Evolutionary conservation across 2,329 filamentous ascomycete genomes (phyloP).

Genomic region (Bimuria novae-zelandiae): DNA sequence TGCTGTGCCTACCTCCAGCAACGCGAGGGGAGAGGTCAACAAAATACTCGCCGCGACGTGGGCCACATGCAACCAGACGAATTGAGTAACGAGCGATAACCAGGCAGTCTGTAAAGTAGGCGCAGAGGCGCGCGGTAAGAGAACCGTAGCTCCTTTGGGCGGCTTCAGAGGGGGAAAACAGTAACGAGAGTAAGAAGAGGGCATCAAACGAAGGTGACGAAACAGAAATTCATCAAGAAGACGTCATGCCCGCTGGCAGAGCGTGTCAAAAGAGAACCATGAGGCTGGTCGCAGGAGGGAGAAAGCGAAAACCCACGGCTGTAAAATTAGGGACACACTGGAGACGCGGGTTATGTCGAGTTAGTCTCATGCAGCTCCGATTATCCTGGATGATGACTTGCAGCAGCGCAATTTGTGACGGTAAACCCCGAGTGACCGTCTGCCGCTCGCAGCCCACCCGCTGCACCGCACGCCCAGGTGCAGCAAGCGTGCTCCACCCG

Average conservation of each 20-base stretch:
- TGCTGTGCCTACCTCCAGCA: constrained; percentile 31
- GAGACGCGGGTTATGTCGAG: constrained; percentile 11
- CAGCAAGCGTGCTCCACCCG: constrained; percentile 3
- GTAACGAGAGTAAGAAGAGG: constrained; percentile 30
- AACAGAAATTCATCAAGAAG: constrained; percentile 34
- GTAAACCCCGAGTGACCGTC: constrained; percentile 10
- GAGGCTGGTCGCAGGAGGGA: constrained; percentile 26
- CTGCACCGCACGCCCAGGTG: constrained; percentile 3
- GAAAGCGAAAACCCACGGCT: constrained; percentile 14
- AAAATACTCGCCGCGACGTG: constrained; percentile 36
- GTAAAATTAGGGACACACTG: constrained; percentile 19
- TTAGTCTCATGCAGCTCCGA: constrained; percentile 9
- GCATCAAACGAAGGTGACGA: constrained; percentile 37
- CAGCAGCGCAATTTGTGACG: constrained; percentile 17
- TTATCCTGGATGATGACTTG: constrained; percentile 16
- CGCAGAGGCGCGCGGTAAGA: constrained; percentile 39
- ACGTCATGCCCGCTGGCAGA: constrained; percentile 39
- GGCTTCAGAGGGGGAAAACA: constrained; percentile 32
- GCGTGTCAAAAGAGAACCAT: constrained; percentile 28
- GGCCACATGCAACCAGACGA: constrained; percentile 40
- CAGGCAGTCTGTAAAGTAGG: constrained; percentile 35
- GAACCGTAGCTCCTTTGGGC: constrained; percentile 27
- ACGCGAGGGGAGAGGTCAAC: constrained; percentile 33
- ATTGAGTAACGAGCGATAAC: constrained; percentile 41
- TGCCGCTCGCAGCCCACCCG: constrained; percentile 4